Conservation (phyloP, 441 rosid species). For the Metrosideros polymorpha region DNA sequence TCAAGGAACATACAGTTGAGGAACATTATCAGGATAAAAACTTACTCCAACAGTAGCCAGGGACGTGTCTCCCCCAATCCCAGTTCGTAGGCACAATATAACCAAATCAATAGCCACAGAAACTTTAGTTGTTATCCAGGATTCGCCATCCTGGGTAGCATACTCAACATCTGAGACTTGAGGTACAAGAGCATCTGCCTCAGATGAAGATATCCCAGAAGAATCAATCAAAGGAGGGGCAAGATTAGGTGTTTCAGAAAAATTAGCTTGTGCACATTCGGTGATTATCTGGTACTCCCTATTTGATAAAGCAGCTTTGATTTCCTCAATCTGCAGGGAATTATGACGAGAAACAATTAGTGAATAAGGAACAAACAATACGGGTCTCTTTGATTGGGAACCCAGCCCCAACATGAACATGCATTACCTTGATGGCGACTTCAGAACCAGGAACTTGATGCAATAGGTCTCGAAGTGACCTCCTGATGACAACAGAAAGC, state of each 20-base stretch:
- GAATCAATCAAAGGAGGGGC: conserved; percentile 50
- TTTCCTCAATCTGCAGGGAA: conserved; percentile 64
- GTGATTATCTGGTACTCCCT: conserved; percentile 87
- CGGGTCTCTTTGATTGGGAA: background rate
- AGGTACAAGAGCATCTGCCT: conserved; percentile 32
- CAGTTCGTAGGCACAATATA: conserved; percentile 70
- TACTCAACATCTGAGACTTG: conserved; percentile 28
- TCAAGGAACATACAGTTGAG: background rate
- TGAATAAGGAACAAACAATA: conserved; percentile 1
- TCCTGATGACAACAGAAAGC: conserved; percentile 67
- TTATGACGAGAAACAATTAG: conserved; percentile 14
- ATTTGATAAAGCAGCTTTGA: conserved; percentile 79
- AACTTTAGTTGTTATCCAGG: conserved; percentile 67
- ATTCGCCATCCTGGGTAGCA: conserved; percentile 25
- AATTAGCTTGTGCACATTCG: conserved; percentile 86
- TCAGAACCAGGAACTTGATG: conserved; percentile 79
- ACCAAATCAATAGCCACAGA: conserved; percentile 66
- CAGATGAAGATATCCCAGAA: conserved; percentile 35
- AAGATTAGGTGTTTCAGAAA: conserved; percentile 72
- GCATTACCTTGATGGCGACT: conserved; percentile 61
- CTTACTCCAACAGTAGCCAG: conserved; percentile 81
- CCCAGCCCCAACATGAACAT: conserved; percentile 3
- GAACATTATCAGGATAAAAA: background rate
- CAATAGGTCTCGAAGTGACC: conserved; percentile 91
- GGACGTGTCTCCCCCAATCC: conserved; percentile 66